phyloP scores from a whole-genome alignment of 768 basidiomycete genomes.

The Collybia mongolica region DNA sequence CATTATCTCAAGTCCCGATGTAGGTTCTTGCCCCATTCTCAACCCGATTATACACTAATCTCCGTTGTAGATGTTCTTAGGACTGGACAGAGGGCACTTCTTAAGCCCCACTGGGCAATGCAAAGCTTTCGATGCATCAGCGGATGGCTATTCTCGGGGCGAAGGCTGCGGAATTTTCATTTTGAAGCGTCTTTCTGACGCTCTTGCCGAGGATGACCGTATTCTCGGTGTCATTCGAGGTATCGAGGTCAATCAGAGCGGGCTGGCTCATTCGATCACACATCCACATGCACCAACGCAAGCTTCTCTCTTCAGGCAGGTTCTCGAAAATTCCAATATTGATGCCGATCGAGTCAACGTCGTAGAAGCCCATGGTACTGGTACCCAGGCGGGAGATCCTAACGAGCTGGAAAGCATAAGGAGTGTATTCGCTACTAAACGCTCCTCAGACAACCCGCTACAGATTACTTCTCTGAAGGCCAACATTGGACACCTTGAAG shows the following conservation, averaged over 20 bases:
- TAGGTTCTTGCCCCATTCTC: slow-evolving; percentile 29
- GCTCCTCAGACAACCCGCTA: slow-evolving; percentile 46
- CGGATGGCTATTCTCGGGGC: slow-evolving; percentile 70
- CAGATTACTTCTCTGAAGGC: slow-evolving; percentile 70
- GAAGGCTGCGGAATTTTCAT: slow-evolving; percentile 75
- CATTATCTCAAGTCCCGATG: slow-evolving; percentile 67
- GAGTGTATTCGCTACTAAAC: slow-evolving; percentile 44
- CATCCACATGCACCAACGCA: slow-evolving; percentile 70
- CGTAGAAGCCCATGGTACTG: slow-evolving; percentile 76
- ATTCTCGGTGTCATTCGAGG: slow-evolving; percentile 71
- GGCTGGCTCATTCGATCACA: slow-evolving; percentile 65
- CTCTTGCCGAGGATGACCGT: slow-evolving; percentile 62
- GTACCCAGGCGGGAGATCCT: slow-evolving; percentile 69
- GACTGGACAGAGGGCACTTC: slow-evolving; percentile 69
- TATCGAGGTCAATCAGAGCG: slow-evolving; percentile 72
- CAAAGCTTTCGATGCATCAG: slow-evolving; percentile 67
- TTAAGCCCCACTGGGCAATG: slow-evolving; percentile 66
- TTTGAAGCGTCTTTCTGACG: slow-evolving; percentile 68
- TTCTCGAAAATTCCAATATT: slow-evolving; percentile 46
- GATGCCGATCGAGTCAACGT: slow-evolving; percentile 50
- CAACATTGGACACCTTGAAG: slow-evolving; percentile 75
- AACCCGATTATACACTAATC: neutral
- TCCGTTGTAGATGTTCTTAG: slow-evolving; percentile 57
- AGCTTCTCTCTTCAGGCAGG: slow-evolving; percentile 45
- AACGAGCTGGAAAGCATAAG: slow-evolving; percentile 65